Evolutionary conservation across 139 green algal species (phyloP).

Genomic region (Chlamydomonas sp.): DNA sequence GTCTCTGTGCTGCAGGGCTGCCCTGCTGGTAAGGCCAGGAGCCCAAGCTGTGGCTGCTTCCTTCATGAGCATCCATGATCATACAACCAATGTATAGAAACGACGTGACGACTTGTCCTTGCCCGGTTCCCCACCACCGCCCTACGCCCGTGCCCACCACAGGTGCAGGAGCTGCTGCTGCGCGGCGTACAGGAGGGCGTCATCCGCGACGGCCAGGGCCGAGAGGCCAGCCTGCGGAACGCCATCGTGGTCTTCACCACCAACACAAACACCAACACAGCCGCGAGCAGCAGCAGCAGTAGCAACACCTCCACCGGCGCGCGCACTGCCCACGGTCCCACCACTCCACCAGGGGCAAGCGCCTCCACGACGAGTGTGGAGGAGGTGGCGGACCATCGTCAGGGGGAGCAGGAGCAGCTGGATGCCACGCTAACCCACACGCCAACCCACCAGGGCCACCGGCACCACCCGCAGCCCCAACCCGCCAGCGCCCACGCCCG

Average conservation of each 20-base stretch:
- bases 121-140: too few species aligned
- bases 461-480: neutral
- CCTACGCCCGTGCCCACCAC: neutral
- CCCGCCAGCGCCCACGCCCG: neutral
- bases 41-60: too few species aligned
- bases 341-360: too few species aligned
- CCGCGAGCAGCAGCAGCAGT: neutral
- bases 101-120: too few species aligned
- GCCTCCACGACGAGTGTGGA: too few species aligned
- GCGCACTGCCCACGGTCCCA: neutral
- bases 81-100: too few species aligned
- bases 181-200: constrained; percentile 38
- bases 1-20: too few species aligned
- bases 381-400: too few species aligned
- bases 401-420: too few species aligned
- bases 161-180: constrained; percentile 47
- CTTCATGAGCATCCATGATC: too few species aligned
- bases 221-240: constrained; percentile 43
- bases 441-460: neutral
- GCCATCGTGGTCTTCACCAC: constrained; percentile 54
- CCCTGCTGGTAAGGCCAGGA: too few species aligned
- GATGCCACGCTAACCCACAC: too few species aligned
- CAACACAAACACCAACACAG: neutral
- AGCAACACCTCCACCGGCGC: neutral
- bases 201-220: constrained; percentile 50